Base-by-base conservation (phyloP, 106 monocot species). In the Acorus gramineus region DNA sequence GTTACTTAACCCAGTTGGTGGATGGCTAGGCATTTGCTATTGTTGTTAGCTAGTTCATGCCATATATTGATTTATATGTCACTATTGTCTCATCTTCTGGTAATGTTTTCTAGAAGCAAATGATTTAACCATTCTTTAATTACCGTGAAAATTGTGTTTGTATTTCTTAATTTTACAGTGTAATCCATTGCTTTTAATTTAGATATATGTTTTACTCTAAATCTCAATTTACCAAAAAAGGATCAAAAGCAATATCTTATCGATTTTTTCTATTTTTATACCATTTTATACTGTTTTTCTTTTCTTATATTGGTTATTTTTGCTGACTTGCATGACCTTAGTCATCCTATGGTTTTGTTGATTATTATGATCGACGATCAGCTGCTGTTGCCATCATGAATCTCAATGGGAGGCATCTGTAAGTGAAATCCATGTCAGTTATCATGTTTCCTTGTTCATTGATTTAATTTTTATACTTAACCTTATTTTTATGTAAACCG, bases 261-360 rank as follows among this genome's bases (percentile, higher is more conserved):
- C 62, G 9, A 28, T 55, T 56, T 63, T 61, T 13, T 4, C 3
- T 54, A 50, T 3, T n/a, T 45, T 54, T 51, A 52, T 28, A 44
- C 11, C 6, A 9, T 7, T 11, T 4, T n/a, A 52, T 7, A 47
- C 43, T 49, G 28, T 11, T 8, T 42, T 49, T 2, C 7, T 47
- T 54, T 6, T 4, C 57, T 47, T 60, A 0, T 44, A 14, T 12
- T 50, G 42, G 44, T 64, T 3, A 42, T 50, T 11, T 7, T 14
- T 42, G 7, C 72, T 57, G 6, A 4, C 57, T 71, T 54, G n/a
- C 4, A 47, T 49, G 65, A 59, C 11, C 82, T 74, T 82, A 89
- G 89, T 85, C 89, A 59, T 85, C 85, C 44, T 89, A 66, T 82
- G 89, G 89, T 50, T 89, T 89, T 78, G 72, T 89, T 72, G 82